These are phyloP conservation scores for Xylariaceae sp. DNA, from an alignment of 2,329 filamentous ascomycete genomes.

Conservation along the genomic window DNA sequence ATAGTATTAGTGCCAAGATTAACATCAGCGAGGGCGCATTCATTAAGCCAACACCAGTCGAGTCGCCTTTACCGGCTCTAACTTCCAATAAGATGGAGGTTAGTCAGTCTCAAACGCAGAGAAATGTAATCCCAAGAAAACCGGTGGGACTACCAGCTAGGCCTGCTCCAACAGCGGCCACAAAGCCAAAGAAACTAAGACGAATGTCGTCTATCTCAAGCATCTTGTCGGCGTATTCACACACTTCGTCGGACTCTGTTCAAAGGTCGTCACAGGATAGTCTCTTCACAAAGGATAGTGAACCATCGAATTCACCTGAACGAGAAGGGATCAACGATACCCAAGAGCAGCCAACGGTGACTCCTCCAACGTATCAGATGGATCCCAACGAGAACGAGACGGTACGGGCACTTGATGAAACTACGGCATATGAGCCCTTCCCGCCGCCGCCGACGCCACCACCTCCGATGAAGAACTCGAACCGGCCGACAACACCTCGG, in stretches of 20 bases:
- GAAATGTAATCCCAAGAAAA: constrained; percentile 43
- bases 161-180: constrained; percentile 11
- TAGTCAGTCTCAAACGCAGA: constrained; percentile 22
- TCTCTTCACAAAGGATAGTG: constrained; percentile 40
- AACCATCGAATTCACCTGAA: constrained; percentile 39
- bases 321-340: constrained; percentile 27
- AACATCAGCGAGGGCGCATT: constrained; percentile 30
- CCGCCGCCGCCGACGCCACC: constrained; percentile 39
- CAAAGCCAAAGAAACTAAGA: constrained; percentile 36
- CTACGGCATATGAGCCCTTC: constrained; percentile 25
- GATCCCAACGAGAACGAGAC: constrained; percentile 30
- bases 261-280: constrained; percentile 46
- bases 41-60: constrained; percentile 28
- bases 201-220: constrained; percentile 56
- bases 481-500: constrained; percentile 30
- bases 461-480: constrained; percentile 35
- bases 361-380: constrained; percentile 29
- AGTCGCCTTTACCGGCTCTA: constrained; percentile 38
- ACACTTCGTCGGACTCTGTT: constrained; percentile 48
- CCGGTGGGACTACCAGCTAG: constrained; percentile 34
- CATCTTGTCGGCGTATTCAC: constrained; percentile 58
- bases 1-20: constrained; percentile 26
- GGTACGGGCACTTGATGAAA: constrained; percentile 23
- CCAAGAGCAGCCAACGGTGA: constrained; percentile 26
- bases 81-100: constrained; percentile 27